Percentiles rank a stretch among this genome's conserved stretches.
phyloP scores from a whole-genome alignment of 257 asterid species.

The Primulina eburnea region DNA sequence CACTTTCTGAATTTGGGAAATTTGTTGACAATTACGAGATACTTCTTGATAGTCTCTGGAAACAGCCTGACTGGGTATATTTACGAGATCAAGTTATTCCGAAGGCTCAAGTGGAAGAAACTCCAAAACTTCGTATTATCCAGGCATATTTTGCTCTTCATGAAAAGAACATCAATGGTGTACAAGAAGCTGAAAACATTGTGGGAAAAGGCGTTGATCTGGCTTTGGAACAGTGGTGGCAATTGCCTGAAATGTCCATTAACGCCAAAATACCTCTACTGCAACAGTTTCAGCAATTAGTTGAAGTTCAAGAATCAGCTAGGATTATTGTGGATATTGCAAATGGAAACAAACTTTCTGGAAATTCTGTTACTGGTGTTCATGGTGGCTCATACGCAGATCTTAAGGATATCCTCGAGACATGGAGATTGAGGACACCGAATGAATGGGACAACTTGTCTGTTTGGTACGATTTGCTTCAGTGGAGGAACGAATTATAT shows the following conservation, averaged over 20 bases:
- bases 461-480: conserved; percentile 97
- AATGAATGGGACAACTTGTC: conserved; percentile 99
- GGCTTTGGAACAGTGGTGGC: conserved; percentile 99
- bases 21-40: conserved; percentile 89
- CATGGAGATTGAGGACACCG: conserved; percentile 97
- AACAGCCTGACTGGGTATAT: conserved; percentile 97
- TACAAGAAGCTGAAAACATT: conserved; percentile 84
- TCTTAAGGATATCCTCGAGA: conserved; percentile 97
- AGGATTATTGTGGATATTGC: conserved; percentile 87
- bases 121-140: conserved; percentile 90
- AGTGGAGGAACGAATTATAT: conserved; percentile 98
- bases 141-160: conserved; percentile 98
- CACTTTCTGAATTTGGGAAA: conserved; percentile 89
- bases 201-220: conserved; percentile 96
- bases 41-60: conserved; percentile 94
- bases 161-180: conserved; percentile 87
- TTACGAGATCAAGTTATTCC: conserved; percentile 89
- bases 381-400: conserved; percentile 85
- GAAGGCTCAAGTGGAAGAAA: conserved; percentile 97
- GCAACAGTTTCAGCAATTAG: conserved; percentile 98
- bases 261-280: conserved; percentile 92
- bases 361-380: conserved; percentile 76
- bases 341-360: conserved; percentile 79
- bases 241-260: conserved; percentile 96
- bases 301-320: conserved; percentile 98